phyloP scores from a whole-genome alignment of 306 rosid species.

The Rubus idaeus region DNA sequence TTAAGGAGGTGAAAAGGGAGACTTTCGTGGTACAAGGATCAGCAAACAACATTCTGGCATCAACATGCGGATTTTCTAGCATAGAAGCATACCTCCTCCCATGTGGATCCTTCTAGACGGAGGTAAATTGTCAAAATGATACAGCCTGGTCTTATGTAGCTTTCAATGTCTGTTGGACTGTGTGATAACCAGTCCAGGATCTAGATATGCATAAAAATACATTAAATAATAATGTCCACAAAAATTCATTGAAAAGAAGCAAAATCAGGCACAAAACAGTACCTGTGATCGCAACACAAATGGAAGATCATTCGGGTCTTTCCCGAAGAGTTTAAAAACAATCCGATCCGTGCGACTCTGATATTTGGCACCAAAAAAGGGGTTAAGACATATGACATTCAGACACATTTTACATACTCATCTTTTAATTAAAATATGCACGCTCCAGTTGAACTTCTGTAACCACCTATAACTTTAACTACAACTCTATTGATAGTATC shows the following conservation, averaged over 20 bases:
- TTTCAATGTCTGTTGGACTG: slow-evolving; percentile 84
- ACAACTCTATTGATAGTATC: neutral
- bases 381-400: slow-evolving; percentile 13
- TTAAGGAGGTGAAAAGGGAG: slow-evolving; percentile 1
- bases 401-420: slow-evolving; percentile 4
- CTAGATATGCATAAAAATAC: slow-evolving; percentile 33
- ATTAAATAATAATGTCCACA: slow-evolving; percentile 17
- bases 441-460: neutral
- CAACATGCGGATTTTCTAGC: neutral
- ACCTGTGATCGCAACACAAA: slow-evolving; percentile 72
- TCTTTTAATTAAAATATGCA: neutral
- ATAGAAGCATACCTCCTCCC: slow-evolving; percentile 74
- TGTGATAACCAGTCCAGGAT: slow-evolving; percentile 74
- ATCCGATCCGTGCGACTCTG: slow-evolving; percentile 93
- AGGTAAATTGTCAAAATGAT: slow-evolving; percentile 72
- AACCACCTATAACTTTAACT: neutral
- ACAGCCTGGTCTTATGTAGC: slow-evolving; percentile 92
- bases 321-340: slow-evolving; percentile 90
- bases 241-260: slow-evolving; percentile 11
- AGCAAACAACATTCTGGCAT: neutral
- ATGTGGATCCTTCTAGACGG: slow-evolving; percentile 50
- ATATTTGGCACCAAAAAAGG: slow-evolving; percentile 24
- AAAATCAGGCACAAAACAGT: slow-evolving; percentile 25
- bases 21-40: neutral
- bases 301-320: slow-evolving; percentile 83